Evolutionary conservation across 2,329 filamentous ascomycete genomes (phyloP).

Genomic region (Sporothrix pseudoabietina): DNA sequence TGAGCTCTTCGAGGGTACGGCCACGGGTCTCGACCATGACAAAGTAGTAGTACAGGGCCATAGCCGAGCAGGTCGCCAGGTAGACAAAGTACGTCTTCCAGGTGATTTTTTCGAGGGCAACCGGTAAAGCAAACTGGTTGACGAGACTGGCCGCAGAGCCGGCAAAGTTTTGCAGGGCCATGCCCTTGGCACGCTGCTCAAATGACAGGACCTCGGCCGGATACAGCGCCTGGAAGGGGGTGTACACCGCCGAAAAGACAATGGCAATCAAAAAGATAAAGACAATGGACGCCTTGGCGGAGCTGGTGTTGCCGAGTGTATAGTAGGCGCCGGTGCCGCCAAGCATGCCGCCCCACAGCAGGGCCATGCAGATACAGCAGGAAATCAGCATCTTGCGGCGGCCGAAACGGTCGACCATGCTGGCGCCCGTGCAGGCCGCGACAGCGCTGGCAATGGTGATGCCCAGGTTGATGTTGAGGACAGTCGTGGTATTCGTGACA

Average conservation of each 20-base stretch:
- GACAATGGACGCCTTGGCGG: slow-evolving; percentile 27
- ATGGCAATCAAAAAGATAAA: slow-evolving; percentile 30
- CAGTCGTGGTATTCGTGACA: slow-evolving; percentile 50
- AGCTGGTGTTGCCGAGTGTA: slow-evolving; percentile 14
- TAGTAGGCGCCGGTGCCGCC: slow-evolving; percentile 28
- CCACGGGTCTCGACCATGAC: slow-evolving; percentile 52
- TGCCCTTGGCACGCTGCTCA: slow-evolving; percentile 30
- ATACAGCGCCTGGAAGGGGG: slow-evolving; percentile 29
- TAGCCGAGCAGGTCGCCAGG: slow-evolving; percentile 17
- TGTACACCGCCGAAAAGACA: slow-evolving; percentile 27
- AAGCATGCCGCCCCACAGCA: slow-evolving; percentile 31
- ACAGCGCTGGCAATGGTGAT: slow-evolving; percentile 57
- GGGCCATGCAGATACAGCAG: slow-evolving; percentile 25
- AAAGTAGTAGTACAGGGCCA: slow-evolving; percentile 28
- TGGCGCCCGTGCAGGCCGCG: slow-evolving; percentile 55
- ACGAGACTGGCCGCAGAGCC: slow-evolving; percentile 19
- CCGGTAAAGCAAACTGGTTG: slow-evolving; percentile 35
- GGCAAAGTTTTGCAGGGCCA: slow-evolving; percentile 30
- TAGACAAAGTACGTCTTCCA: slow-evolving; percentile 29
- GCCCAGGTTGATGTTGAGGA: slow-evolving; percentile 55
- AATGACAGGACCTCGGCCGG: slow-evolving; percentile 30
- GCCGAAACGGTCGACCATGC: slow-evolving; percentile 58
- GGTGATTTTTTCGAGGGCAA: slow-evolving; percentile 37
- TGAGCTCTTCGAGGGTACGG: slow-evolving; percentile 28
- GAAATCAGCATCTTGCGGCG: slow-evolving; percentile 53